Conservation (phyloP, 2,329 filamentous ascomycete genomes). For the Colletotrichum scovillei region DNA sequence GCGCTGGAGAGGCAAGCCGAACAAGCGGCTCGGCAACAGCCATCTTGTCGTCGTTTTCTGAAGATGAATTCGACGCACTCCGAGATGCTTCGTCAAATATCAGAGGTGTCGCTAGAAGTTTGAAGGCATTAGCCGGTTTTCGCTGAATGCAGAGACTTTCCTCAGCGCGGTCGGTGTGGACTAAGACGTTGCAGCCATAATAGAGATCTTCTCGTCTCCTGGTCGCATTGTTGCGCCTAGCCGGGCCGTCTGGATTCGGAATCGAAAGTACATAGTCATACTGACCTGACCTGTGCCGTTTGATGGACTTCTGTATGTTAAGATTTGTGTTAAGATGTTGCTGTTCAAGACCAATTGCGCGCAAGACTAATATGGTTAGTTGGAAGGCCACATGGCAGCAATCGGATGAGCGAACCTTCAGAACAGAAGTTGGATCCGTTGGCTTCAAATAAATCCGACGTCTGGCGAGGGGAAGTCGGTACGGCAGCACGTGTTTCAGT, state of each 20-base stretch:
- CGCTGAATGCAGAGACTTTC: constrained; percentile 38
- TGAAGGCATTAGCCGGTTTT: constrained; percentile 51
- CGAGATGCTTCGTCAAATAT: constrained; percentile 27
- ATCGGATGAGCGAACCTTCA: constrained; percentile 19
- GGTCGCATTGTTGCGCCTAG: constrained; percentile 22
- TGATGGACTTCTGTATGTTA: constrained; percentile 38
- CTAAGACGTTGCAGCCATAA: constrained; percentile 66
- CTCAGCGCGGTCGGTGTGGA: constrained; percentile 44
- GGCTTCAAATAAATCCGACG: constrained; percentile 23
- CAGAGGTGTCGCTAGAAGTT: constrained; percentile 61
- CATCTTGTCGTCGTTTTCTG: constrained; percentile 17
- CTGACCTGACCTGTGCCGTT: constrained; percentile 59
- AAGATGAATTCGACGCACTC: background rate
- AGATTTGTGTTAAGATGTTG: background rate
- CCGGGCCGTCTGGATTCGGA: constrained; percentile 41
- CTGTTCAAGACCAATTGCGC: constrained; percentile 8
- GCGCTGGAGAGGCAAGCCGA: constrained; percentile 3
- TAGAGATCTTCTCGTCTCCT: constrained; percentile 43
- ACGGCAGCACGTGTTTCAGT: constrained; percentile 25
- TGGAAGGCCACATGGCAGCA: background rate
- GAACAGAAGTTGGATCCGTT: constrained; percentile 17
- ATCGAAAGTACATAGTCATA: constrained; percentile 62
- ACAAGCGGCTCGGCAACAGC: constrained; percentile 20
- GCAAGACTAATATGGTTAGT: constrained; percentile 23
- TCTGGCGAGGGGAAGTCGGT: constrained; percentile 1